Evolutionary conservation across 1,284 basidiomycete genomes (phyloP), one percentile per base, ranked within the genome.

Genomic region (Moniliella sp.): DNA sequence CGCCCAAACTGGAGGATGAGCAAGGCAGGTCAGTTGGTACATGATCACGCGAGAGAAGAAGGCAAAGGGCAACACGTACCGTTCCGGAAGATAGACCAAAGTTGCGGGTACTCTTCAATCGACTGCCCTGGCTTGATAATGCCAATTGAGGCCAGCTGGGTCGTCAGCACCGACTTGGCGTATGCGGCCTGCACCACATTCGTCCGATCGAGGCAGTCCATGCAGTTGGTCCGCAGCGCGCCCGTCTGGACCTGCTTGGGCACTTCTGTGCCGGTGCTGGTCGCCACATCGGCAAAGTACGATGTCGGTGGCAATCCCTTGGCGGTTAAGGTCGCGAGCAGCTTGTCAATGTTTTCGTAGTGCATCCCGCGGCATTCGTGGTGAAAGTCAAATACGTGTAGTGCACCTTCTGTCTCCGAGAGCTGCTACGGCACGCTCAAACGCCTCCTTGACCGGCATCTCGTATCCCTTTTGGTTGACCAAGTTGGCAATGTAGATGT

Each of bases 391-490:
- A 84, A 91, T 40, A 74, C 73, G 32, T 12, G 40, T 18, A 19
- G 23, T 27, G 27, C 4, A 38, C 30, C 52, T 16, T 66, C 62
- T 9, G 48, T 39, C 16, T 61, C 47, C 1, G 50, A 53, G 17
- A 82, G 59, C 3, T 18, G 21, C 11, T 72, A 70, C 8, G 69
- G 62, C 42, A 76, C 71, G 31, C 73, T 73, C 18, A 57, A 82
- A 97, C 5, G 75, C 78, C 35, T 71, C 65, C 0, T 83, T 82
- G 9, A 94, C 70, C 1, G 65, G 62, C 0, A 70, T 75, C 62
- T 97, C 86, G 53, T 79, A 88, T 5, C 88, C 86, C 5, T 72
- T 69, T 51, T 79, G 75, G 51, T 94, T 88, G 0, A 84, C 80
- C 4, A 97, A 68, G 50, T 93, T 93, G 34, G 51, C 30, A 27